Percentiles rank a stretch among this genome's conserved stretches.
phyloP scores from a whole-genome alignment of 768 basidiomycete genomes.

The Suillus placidus region DNA sequence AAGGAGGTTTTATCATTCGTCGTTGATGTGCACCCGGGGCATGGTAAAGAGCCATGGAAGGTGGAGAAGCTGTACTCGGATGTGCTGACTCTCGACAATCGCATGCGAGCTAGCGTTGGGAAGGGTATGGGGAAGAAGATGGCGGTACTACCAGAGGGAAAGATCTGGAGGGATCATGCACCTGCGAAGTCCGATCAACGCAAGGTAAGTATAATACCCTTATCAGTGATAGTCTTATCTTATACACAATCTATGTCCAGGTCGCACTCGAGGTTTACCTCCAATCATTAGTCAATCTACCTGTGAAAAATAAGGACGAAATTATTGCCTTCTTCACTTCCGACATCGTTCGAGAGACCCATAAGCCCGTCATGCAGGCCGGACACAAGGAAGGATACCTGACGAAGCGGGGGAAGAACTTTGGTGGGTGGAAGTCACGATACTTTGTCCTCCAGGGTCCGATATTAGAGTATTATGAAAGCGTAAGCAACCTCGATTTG shows the following conservation, averaged over 20 bases:
- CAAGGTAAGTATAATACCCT: constrained; percentile 60
- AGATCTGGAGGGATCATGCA: constrained; percentile 95
- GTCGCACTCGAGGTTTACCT: constrained; percentile 83
- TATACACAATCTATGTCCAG: constrained; percentile 36
- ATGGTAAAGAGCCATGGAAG: constrained; percentile 73
- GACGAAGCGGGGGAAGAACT: constrained; percentile 96
- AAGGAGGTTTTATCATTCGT: constrained; percentile 93
- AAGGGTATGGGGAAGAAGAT: constrained; percentile 80
- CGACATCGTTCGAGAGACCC: constrained; percentile 78
- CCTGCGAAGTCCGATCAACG: constrained; percentile 96
- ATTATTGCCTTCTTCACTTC: constrained; percentile 91
- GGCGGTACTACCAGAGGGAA: constrained; percentile 82
- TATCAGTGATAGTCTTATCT: constrained; percentile 17
- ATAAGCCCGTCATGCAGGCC: constrained; percentile 74
- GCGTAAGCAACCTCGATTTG: constrained; percentile 57
- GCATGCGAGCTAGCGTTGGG: constrained; percentile 59
- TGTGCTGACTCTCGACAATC: constrained; percentile 83
- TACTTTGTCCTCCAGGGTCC: constrained; percentile 94
- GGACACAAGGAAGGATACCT: constrained; percentile 95
- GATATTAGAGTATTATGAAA: constrained; percentile 92
- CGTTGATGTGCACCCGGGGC: constrained; percentile 71
- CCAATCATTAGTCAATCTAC: constrained; percentile 77
- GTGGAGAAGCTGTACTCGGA: constrained; percentile 96
- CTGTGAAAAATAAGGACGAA: constrained; percentile 86
- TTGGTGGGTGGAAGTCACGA: constrained; percentile 96